Evolutionary conservation across 768 basidiomycete genomes (phyloP).

Genomic region (Goffeauzyma gilvescens): DNA sequence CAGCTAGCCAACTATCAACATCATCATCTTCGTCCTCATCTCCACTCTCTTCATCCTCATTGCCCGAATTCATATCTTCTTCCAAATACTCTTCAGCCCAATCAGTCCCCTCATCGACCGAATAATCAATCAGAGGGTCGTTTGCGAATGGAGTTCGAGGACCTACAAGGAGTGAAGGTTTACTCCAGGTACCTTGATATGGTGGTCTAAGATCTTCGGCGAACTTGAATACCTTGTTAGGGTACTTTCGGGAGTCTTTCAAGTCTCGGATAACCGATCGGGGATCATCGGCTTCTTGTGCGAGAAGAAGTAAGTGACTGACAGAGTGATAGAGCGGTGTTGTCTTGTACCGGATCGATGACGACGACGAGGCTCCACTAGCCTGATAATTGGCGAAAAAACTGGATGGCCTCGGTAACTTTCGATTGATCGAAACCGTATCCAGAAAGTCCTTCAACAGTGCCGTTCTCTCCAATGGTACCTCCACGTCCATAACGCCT

Average conservation of each 20-base stretch:
- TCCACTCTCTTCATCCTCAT: constrained; percentile 43
- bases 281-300: constrained; percentile 53
- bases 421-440: no score
- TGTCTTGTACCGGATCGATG: no score
- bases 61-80: constrained; percentile 37
- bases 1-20: constrained; percentile 10
- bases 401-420: no score
- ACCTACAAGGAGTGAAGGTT: constrained; percentile 54
- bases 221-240: constrained; percentile 69
- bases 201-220: constrained; percentile 69
- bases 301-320: constrained; percentile 43
- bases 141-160: constrained; percentile 64
- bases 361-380: no score
- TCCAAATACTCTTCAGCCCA: constrained; percentile 53
- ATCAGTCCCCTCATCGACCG: constrained; percentile 83
- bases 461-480: no score
- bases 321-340: background rate
- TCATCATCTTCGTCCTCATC: constrained; percentile 35
- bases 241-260: constrained; percentile 43
- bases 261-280: constrained; percentile 47
- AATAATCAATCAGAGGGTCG: constrained; percentile 69
- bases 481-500: no score
- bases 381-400: no score
- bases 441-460: no score
- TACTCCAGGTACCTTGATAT: constrained; percentile 79